Base-by-base conservation (phyloP, 2,329 filamentous ascomycete species). In the Colletotrichum sidae region DNA sequence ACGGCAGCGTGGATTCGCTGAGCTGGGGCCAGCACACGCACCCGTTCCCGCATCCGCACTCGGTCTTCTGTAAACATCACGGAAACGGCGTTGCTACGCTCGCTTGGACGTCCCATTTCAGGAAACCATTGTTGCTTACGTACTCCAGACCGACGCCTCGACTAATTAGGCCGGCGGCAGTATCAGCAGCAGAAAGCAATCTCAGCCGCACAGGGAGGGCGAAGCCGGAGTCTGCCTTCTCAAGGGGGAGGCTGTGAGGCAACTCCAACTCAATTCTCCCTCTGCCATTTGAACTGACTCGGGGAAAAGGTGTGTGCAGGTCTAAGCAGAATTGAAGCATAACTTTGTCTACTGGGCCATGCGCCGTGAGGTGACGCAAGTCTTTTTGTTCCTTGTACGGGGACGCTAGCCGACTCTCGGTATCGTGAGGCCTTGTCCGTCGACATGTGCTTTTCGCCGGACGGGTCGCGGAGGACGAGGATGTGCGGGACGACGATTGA, bases 81-180 rank as follows among this genome's bases (percentile, higher is more conserved):
- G 37, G 17, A 15, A 11, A 46, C n/a, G 35, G 4, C 39, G 39
- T 35, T 52, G 17, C 60, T 53, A 38, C 56, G 46, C 38, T 57
- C 63, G 63, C 63, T 57, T 63, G 58, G 58, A 63, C 47, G 52
- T 63, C 63, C 52, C 46, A 53, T 66, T 66, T 66, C 52, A 47
- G 52, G 52, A 62, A 62, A 15, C 41, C 15, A 25, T 66, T n/a
- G 41, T 56, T 52, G 47, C 41, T 53, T 57, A 25, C 25, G 6
- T 25, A 13, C 37, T 35, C 37, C 57, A 25, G n/a, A 61, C 46
- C 57, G 37, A 53, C 42, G 25, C 39, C 51, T 47, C 56, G 41
- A 34, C 41, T 37, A 59, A 45, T 42, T 50, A 57, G 25, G 41
- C 17, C 55, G 50, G 37, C 41, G 42, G 55, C 38, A 55, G 62